Percentiles rank a stretch among this genome's conserved stretches.
These are phyloP conservation scores for Apophysomyces sp. DNA, from an alignment of 371 early-diverging fungal genomes.

Conservation along the genomic window DNA sequence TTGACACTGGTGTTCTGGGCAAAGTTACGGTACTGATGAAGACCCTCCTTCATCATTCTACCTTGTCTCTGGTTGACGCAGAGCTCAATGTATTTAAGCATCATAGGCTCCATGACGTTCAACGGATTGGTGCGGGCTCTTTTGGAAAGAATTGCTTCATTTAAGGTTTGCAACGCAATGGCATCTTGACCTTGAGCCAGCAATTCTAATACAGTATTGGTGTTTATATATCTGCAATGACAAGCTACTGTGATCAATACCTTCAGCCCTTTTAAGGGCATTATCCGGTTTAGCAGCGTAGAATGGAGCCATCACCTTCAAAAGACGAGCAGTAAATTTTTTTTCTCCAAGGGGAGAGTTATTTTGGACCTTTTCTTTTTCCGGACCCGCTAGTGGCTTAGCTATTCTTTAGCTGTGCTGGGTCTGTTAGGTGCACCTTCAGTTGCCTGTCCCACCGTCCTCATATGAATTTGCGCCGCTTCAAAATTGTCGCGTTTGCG, in stretches of 20 bases:
- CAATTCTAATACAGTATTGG: conserved; percentile 66
- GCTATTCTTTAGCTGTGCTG: too few species aligned
- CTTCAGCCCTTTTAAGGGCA: conserved; percentile 51
- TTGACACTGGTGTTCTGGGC: conserved; percentile 91
- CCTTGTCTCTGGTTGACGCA: conserved; percentile 88
- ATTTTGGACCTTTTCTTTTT: neutral
- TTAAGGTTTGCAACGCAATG: conserved; percentile 86
- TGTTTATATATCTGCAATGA: neutral
- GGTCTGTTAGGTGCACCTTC: too few species aligned
- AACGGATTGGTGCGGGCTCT: conserved; percentile 81
- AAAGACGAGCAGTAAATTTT: conserved; percentile 3
- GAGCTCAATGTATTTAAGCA: conserved; percentile 92
- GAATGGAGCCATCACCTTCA: conserved; percentile 39
- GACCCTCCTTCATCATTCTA: conserved; percentile 92
- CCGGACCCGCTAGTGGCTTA: neutral
- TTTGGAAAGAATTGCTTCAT: conserved; percentile 89
- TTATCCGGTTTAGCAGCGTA: conserved; percentile 51
- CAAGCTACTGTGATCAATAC: conserved; percentile 14
- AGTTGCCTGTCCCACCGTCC: too few species aligned
- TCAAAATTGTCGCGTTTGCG: too few species aligned
- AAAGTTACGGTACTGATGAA: conserved; percentile 96
- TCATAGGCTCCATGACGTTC: conserved; percentile 84
- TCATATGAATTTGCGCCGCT: too few species aligned
- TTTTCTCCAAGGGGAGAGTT: neutral
- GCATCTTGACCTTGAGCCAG: conserved; percentile 86